phyloP scores from a whole-genome alignment of 2,329 filamentous ascomycete species.

The Didymella glomerata region DNA sequence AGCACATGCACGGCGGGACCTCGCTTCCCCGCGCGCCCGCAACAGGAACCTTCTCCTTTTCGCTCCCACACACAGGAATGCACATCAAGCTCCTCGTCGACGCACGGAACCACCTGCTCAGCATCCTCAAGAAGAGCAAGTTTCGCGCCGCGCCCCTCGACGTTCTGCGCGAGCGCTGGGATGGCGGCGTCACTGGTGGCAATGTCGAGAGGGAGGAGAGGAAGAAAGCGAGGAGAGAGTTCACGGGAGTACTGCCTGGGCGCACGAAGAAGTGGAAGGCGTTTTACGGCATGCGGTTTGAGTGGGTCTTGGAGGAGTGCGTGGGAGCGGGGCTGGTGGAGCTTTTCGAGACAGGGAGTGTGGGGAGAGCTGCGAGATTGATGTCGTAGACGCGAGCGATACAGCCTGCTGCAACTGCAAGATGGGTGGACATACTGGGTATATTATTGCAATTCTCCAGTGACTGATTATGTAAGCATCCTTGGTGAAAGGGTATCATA shows the following conservation, averaged over 20 bases:
- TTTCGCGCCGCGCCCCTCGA: constrained; percentile 70
- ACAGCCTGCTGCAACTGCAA: too few species aligned
- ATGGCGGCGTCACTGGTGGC: constrained; percentile 65
- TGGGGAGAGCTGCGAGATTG: constrained; percentile 69
- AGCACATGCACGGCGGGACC: constrained; percentile 71
- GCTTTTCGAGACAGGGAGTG: constrained; percentile 76
- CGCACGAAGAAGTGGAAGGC: constrained; percentile 74
- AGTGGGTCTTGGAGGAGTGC: constrained; percentile 76
- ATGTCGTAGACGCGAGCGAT: background rate
- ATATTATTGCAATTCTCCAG: background rate
- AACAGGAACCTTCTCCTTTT: constrained; percentile 58
- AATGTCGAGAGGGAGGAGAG: constrained; percentile 57
- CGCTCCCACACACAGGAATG: constrained; percentile 71
- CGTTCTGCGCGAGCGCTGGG: constrained; percentile 73
- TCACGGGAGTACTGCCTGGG: constrained; percentile 65
- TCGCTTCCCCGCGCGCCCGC: constrained; percentile 35
- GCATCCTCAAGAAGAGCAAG: constrained; percentile 65
- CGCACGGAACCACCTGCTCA: constrained; percentile 68
- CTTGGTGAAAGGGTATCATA: constrained; percentile 14
- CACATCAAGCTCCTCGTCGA: constrained; percentile 72
- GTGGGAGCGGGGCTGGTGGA: constrained; percentile 75
- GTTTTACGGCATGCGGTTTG: constrained; percentile 73
- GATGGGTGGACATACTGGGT: background rate
- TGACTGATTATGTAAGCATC: background rate
- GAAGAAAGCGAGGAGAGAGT: constrained; percentile 65